Percentiles rank a stretch among this genome's conserved stretches.
Conservation (phyloP, 495 filamentous ascomycete species). For the Aspergillus avenaceus region DNA sequence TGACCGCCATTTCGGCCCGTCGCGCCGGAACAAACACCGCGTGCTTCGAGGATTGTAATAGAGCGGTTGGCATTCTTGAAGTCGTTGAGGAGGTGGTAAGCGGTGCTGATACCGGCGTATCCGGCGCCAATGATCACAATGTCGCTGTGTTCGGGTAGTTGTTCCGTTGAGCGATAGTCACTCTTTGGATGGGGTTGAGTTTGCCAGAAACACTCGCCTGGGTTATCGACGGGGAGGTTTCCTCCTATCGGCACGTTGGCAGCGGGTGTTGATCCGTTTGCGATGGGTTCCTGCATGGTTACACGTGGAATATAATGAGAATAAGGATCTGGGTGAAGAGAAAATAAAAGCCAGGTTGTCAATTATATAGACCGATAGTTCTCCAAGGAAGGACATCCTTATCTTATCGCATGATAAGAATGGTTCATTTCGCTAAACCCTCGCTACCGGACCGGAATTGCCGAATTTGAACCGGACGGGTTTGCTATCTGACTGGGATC, state of each 20-base stretch:
- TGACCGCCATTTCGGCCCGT: slow-evolving; percentile 40
- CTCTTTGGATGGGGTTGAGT: slow-evolving; percentile 45
- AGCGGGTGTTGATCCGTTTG: background rate
- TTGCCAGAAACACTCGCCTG: slow-evolving; percentile 67
- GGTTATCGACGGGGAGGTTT: slow-evolving; percentile 45
- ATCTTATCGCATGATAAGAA: background rate
- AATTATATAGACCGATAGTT: no score
- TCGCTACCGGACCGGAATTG: background rate
- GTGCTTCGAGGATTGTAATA: slow-evolving; percentile 35
- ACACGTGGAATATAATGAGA: background rate
- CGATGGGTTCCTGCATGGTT: background rate
- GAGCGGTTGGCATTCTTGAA: slow-evolving; percentile 8
- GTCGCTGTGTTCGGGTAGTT: slow-evolving; percentile 49
- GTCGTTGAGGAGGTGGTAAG: slow-evolving; percentile 52
- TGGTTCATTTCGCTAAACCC: background rate
- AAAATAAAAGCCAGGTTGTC: no score
- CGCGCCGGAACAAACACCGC: slow-evolving; percentile 35
- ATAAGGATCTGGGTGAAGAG: no score
- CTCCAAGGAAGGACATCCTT: no score
- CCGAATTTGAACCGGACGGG: background rate
- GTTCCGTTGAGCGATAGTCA: slow-evolving; percentile 41
- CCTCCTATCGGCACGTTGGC: background rate
- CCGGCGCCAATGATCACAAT: slow-evolving; percentile 69
- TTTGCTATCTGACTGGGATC: no score
- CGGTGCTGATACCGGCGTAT: slow-evolving; percentile 60